Evolutionary conservation across 257 asterid genomes (phyloP), one percentile per base, ranked within the genome.

Genomic region (Lycium barbarum): DNA sequence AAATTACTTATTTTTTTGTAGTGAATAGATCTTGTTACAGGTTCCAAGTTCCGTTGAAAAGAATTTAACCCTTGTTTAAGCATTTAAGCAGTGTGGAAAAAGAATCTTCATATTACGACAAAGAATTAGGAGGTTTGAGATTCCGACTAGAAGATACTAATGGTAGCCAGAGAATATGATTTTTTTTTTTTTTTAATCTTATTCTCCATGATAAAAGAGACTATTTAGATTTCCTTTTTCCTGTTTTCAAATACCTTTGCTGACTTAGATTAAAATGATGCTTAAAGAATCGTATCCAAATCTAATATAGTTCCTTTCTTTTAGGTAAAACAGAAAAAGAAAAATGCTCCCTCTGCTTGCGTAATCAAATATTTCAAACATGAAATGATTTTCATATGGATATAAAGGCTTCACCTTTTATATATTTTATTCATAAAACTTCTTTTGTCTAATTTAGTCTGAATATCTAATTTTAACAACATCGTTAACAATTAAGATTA

Each of bases 201-300:
- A 71, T 71, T 71, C 53, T 71, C 35, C 55, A 9, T 18, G 79
- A 65, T 22, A n/a, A 61, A 61, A 20, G 35, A 70, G 22, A 70
- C 10, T 68, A 3, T 20, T 38, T 17, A 70, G 7, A 22, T 38
- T 40, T 70, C 53, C 8, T 8, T 70, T 70, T 57, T 70, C 33
- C 53, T 38, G 47, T 70, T 67, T 67, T 35, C 3, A 15, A 38
- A 68, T 68, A 8, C 5, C 54, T 38, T 17, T n/a, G 78, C 49
- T 38, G 26, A 15, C 53, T 68, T 68, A 68, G 45, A 38, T 6
- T 11, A 38, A 38, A 68, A 68, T 68, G 53, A 68, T 68, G 53
- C 78, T 38, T 9, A 38, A 68, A 68, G 78, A 38, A 68, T 36
- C 53, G 17, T 68, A 68, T 68, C 78, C 78, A 68, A 38, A 38